Evolutionary conservation across 2,329 filamentous ascomycete species (phyloP).

Genomic region (Botryotinia globosa): DNA sequence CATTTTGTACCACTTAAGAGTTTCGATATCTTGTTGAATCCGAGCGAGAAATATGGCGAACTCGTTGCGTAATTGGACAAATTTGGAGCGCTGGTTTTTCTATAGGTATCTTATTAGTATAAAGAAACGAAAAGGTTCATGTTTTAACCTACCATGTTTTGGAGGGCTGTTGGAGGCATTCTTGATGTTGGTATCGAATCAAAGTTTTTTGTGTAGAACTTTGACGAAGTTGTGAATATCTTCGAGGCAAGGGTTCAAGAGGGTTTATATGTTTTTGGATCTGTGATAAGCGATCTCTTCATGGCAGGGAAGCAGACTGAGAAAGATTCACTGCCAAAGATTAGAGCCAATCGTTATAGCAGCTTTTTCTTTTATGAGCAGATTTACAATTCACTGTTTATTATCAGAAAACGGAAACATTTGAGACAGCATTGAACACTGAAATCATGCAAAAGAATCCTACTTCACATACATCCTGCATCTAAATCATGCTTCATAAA

Average conservation of each 20-base stretch:
- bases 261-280: neutral
- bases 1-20: no score
- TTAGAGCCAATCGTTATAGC: neutral
- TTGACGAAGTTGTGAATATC: neutral
- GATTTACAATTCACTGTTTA: neutral
- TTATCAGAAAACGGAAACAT: rapidly evolving
- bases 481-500: neutral
- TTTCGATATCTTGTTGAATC: neutral
- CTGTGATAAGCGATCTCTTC: neutral
- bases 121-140: no score
- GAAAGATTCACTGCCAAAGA: neutral
- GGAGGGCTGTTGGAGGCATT: neutral
- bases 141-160: neutral
- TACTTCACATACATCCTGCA: no score
- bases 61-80: rapidly evolving
- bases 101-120: neutral
- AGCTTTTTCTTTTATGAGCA: neutral
- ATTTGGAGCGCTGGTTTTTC: neutral
- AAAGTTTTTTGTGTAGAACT: neutral
- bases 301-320: rapidly evolving
- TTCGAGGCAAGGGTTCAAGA: neutral
- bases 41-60: neutral
- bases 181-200: neutral
- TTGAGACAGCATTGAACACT: no score
- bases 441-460: no score